Percentiles rank a stretch among this genome's conserved stretches.
These are phyloP conservation scores for Calvatia gigantea DNA, from an alignment of 768 basidiomycete species.

Conservation along the genomic window DNA sequence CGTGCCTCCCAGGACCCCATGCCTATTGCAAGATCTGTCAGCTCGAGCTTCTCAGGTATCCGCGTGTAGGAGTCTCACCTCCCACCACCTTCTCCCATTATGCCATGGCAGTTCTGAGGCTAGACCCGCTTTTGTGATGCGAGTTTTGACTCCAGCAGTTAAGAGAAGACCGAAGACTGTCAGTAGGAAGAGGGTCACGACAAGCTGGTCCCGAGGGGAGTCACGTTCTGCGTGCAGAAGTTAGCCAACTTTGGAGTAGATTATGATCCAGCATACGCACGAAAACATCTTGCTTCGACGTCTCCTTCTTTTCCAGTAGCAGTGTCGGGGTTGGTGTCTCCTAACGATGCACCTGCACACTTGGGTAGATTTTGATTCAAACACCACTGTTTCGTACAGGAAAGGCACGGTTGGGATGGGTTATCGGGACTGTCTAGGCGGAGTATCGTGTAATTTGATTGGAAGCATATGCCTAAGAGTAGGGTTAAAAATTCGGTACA, in stretches of 20 bases:
- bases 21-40: constrained; percentile 30
- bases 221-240: constrained; percentile 70
- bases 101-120: constrained; percentile 62
- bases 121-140: constrained; percentile 77
- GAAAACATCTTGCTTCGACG: constrained; percentile 94
- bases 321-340: constrained; percentile 88
- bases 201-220: constrained; percentile 91
- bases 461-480: constrained; percentile 82
- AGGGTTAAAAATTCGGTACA: constrained; percentile 7
- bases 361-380: constrained; percentile 86
- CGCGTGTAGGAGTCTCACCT: constrained; percentile 45
- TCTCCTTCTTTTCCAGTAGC: constrained; percentile 95
- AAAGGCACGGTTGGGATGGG: constrained; percentile 85
- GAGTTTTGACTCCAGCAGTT: constrained; percentile 78
- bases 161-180: constrained; percentile 84
- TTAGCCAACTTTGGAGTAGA: neutral
- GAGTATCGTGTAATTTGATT: constrained; percentile 81
- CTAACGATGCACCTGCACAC: constrained; percentile 76
- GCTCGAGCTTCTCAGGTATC: constrained; percentile 3
- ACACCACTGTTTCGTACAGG: constrained; percentile 96
- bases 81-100: constrained; percentile 73
- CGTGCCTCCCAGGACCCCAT: constrained; percentile 52
- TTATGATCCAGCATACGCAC: constrained; percentile 44
- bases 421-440: constrained; percentile 78
- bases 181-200: constrained; percentile 87